Conservation (phyloP, 2,329 filamentous ascomycete genomes). For the Colletotrichum trifolii region DNA sequence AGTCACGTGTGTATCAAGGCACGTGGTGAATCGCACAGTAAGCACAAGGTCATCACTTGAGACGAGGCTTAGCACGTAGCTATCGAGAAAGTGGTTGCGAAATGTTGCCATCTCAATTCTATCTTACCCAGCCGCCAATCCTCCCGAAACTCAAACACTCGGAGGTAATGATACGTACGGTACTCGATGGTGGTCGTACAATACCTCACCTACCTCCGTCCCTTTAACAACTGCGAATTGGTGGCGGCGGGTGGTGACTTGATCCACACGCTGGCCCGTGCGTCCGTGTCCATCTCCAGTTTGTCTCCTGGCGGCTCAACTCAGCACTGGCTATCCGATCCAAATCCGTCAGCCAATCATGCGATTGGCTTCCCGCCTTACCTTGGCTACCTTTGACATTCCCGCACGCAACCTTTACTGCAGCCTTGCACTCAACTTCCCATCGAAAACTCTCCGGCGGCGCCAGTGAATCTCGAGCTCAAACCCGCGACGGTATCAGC, state of each 20-base stretch:
- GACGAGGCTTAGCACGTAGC: no score
- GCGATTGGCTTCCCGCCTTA: constrained; percentile 12
- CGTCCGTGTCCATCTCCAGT: neutral
- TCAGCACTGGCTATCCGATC: constrained; percentile 27
- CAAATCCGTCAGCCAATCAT: constrained; percentile 19
- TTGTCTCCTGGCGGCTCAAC: neutral
- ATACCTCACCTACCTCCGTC: constrained; percentile 17
- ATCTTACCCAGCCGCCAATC: neutral
- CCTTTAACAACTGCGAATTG: constrained; percentile 2
- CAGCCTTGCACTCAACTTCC: constrained; percentile 20
- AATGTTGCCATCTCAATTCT: neutral
- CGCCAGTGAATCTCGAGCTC: constrained; percentile 24
- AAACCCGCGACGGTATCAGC: constrained; percentile 19
- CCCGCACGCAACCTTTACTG: constrained; percentile 17
- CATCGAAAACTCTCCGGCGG: constrained; percentile 27
- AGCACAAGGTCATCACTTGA: neutral
- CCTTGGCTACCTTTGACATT: constrained; percentile 21
- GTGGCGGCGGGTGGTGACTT: constrained; percentile 16
- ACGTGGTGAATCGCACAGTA: no score
- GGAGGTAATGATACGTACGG: constrained; percentile 24
- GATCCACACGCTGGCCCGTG: constrained; percentile 21
- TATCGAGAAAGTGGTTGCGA: no score
- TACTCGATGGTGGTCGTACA: constrained; percentile 15
- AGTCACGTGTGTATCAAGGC: constrained; percentile 30
- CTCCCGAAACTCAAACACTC: constrained; percentile 26